Base-by-base conservation (phyloP, 2,329 filamentous ascomycete genomes). In the Epichloe bromicola region DNA sequence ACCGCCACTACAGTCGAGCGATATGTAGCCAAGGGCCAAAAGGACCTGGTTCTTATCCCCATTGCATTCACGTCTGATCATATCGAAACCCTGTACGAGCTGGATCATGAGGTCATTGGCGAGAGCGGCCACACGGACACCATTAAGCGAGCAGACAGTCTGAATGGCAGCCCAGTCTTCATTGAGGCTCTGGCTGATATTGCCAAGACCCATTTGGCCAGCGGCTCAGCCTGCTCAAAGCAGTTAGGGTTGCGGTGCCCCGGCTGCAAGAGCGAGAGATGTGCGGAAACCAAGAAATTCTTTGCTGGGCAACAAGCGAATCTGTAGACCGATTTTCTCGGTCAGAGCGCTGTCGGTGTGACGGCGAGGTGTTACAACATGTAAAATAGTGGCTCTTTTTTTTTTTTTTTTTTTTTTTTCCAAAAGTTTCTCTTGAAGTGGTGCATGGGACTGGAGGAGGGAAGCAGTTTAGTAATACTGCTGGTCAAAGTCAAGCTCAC, bases 21-120 rank as follows among this genome's bases (percentile, higher is more conserved):
- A 54, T 94, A 96, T 64, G 82, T 97, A 57, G 81, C 86, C 63
- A 89, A 93, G 68, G 93, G 91, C 1, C 87, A 96, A 63, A 95
- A 84, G 51, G 89, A 98, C 63, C 75, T 98, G 50, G 75, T 96
- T 1, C 75, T 98, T 6, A 88, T 98, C 51, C 93, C 93, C 0
- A 94, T 98, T 57, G 93, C 93, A 5, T 98, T 98, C 65, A 98
- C 93, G 0, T 95, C 88, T n/a, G 93, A 98, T 62, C 93, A 98
- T 65, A 98, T 98, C 58, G 93, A 98, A 71, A 98, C 93, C 0
- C 74, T 98, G 1, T 97, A 85, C 65, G 93, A 98, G 67, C 73
- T 98, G 49, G 93, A 98, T 65, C 76, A 88, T 60, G 93, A 98
- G 69, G 88, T 98, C 39, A 97, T 98, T 62, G 86, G 88, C 52